Evolutionary conservation across 2,329 filamentous ascomycete species (phyloP).

Genomic region (Thielaviopsis euricoi): DNA sequence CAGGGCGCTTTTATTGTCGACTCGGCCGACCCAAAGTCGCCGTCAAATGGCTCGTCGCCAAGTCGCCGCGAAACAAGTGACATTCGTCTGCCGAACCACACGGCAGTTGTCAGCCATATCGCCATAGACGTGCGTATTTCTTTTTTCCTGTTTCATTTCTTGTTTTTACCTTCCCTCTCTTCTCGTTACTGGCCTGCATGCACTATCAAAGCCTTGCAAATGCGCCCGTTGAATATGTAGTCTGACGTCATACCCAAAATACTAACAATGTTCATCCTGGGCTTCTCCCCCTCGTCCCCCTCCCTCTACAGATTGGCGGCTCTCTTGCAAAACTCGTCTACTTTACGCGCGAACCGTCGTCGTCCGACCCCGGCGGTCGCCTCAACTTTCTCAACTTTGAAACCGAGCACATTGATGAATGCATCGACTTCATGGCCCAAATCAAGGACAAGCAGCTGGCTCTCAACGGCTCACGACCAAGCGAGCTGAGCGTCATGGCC

Average conservation of each 20-base stretch:
- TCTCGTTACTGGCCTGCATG: too few relatives aligned
- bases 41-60: constrained; percentile 28
- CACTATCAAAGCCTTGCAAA: neutral
- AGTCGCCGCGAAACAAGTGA: constrained; percentile 59
- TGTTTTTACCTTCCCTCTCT: neutral
- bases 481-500: constrained; percentile 79
- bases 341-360: constrained; percentile 76
- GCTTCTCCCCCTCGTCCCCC: too few relatives aligned
- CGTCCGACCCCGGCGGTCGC: constrained; percentile 66
- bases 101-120: constrained; percentile 86
- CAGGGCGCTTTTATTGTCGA: constrained; percentile 93
- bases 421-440: constrained; percentile 77
- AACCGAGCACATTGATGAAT: constrained; percentile 84
- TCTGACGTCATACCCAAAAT: constrained; percentile 7
- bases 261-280: too few relatives aligned
- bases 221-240: constrained; percentile 9
- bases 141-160: constrained; percentile 3
- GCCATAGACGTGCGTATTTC: constrained; percentile 66
- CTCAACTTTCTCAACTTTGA: constrained; percentile 95
- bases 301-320: constrained; percentile 67
- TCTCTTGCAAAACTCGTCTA: constrained; percentile 94
- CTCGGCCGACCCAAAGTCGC: constrained; percentile 42
- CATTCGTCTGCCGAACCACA: constrained; percentile 92
- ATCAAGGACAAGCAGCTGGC: constrained; percentile 68
- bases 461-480: constrained; percentile 53